phyloP scores from a whole-genome alignment of 75 land plant species.

The Cupressus sempervirens region DNA sequence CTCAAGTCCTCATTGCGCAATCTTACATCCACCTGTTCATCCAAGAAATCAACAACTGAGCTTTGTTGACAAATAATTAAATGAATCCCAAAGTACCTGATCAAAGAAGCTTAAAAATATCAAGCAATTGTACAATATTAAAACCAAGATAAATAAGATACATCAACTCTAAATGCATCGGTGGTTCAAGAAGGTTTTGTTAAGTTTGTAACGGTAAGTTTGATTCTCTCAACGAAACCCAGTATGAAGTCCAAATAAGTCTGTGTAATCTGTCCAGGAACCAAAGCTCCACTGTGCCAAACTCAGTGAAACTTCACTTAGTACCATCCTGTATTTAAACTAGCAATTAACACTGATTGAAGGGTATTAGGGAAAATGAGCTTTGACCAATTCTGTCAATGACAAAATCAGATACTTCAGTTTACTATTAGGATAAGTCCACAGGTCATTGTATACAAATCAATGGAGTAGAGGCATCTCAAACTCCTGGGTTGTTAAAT shows the following conservation, averaged over 20 bases:
- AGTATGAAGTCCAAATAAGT: background rate
- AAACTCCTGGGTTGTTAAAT: background rate
- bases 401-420: background rate
- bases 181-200: background rate
- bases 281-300: background rate
- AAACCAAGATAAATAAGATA: background rate
- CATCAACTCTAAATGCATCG: background rate
- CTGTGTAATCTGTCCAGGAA: background rate
- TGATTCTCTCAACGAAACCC: background rate
- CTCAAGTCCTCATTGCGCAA: constrained; percentile 80
- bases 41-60: background rate
- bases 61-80: background rate
- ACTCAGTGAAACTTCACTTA: background rate
- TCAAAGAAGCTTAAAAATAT: background rate
- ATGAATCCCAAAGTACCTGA: background rate
- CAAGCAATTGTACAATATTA: background rate
- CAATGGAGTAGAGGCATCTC: background rate
- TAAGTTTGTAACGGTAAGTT: background rate
- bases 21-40: constrained; percentile 78
- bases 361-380: background rate
- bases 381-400: background rate
- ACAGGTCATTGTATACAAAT: background rate
- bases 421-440: background rate
- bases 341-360: background rate
- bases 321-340: background rate